Evolutionary conservation across 2,329 filamentous ascomycete genomes (phyloP).

Genomic region (Paraphaeosphaeria minitans): DNA sequence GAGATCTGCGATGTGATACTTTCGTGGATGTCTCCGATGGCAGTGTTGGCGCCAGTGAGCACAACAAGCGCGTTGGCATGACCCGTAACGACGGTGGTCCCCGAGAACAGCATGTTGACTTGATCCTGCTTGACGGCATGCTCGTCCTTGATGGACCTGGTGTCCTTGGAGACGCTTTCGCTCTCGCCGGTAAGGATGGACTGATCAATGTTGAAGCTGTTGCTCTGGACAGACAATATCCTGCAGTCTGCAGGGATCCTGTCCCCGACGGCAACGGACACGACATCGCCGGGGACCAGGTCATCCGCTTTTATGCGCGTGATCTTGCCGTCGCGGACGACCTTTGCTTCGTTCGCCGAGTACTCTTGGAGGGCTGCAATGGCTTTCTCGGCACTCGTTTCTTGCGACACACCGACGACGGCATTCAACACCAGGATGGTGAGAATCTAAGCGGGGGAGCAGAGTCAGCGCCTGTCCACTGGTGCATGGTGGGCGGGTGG

Average conservation of each 20-base stretch:
- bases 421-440: constrained; percentile 97
- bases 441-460: constrained; percentile 69
- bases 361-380: constrained; percentile 99
- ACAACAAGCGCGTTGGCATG: constrained; percentile 91
- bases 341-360: constrained; percentile 96
- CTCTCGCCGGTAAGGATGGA: constrained; percentile 97
- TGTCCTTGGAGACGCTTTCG: constrained; percentile 92
- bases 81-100: constrained; percentile 94
- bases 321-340: constrained; percentile 81
- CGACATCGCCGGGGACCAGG: constrained; percentile 89
- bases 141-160: constrained; percentile 69
- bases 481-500: too few species aligned
- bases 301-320: constrained; percentile 93
- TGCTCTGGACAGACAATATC: constrained; percentile 88
- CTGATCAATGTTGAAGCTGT: constrained; percentile 96
- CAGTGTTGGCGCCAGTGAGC: constrained; percentile 85
- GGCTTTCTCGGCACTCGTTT: constrained; percentile 97
- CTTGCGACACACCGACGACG: constrained; percentile 96
- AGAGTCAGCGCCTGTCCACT: constrained; percentile 20
- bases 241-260: constrained; percentile 95
- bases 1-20: constrained; percentile 98
- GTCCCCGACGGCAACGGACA: constrained; percentile 87
- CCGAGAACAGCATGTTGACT: constrained; percentile 96
- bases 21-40: constrained; percentile 98
- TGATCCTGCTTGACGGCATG: constrained; percentile 97